Conservation (phyloP, 768 basidiomycete genomes). For the Hericium alpestre region DNA sequence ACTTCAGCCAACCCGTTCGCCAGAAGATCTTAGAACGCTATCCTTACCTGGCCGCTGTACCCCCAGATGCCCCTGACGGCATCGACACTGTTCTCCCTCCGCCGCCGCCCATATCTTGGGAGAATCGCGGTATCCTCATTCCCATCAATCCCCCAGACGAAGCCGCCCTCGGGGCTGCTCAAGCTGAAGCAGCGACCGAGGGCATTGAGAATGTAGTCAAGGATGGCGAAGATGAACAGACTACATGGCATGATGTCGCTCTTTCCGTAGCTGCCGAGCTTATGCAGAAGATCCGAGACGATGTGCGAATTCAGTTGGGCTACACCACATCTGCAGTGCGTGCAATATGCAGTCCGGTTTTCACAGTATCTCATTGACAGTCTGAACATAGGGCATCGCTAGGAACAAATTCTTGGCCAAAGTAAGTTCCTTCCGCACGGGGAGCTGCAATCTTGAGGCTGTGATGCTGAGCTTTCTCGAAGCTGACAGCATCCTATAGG, state of each 20-base stretch:
- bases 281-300: constrained; percentile 63
- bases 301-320: constrained; percentile 60
- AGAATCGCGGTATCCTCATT: constrained; percentile 47
- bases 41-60: constrained; percentile 65
- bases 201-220: neutral
- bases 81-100: constrained; percentile 65
- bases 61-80: constrained; percentile 56
- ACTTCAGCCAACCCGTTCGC: constrained; percentile 77
- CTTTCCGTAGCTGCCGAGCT: constrained; percentile 81
- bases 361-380: neutral
- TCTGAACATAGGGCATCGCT: constrained; percentile 58
- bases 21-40: constrained; percentile 62
- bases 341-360: neutral
- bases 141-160: constrained; percentile 33
- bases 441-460: too few species aligned
- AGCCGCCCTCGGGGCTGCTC: neutral
- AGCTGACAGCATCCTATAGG: constrained; percentile 86
- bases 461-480: neutral
- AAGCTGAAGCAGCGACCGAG: neutral
- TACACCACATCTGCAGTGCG: constrained; percentile 91
- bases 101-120: constrained; percentile 53
- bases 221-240: constrained; percentile 21
- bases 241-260: constrained; percentile 89
- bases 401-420: constrained; percentile 94
- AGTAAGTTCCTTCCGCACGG: constrained; percentile 28